Evolutionary conservation across 306 rosid species (phyloP).

Genomic region (Gastrolobium bilobum): DNA sequence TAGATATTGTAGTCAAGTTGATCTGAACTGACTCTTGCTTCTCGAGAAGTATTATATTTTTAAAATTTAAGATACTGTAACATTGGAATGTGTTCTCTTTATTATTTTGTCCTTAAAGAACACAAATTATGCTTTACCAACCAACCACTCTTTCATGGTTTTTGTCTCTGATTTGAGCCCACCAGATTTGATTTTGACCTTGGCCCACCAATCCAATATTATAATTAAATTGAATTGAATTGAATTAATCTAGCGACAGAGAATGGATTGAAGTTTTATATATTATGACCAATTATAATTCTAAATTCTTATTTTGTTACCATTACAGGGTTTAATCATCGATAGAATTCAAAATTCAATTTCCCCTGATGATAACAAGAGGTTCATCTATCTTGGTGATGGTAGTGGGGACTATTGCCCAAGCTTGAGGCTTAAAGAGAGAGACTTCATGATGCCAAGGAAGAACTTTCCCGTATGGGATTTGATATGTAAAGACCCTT

Average conservation of each 20-base stretch:
- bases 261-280: conserved; percentile 9
- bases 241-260: neutral
- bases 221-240: neutral
- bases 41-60: neutral
- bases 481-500: conserved; percentile 61
- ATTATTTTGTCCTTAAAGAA: neutral
- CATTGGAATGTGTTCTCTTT: conserved; percentile 7
- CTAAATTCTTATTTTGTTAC: neutral
- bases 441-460: conserved; percentile 73
- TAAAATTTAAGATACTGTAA: conserved; percentile 9
- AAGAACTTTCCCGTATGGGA: conserved; percentile 72
- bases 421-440: conserved; percentile 61
- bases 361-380: conserved; percentile 46
- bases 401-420: conserved; percentile 77
- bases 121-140: neutral
- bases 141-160: neutral
- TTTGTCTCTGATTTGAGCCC: conserved; percentile 1
- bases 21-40: neutral
- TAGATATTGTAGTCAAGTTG: neutral
- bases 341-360: conserved; percentile 59
- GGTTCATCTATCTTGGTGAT: conserved; percentile 71
- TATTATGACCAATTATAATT: neutral
- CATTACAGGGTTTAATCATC: conserved; percentile 58
- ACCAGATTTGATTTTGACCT: conserved; percentile 41
- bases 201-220: conserved; percentile 27